A percentile compares a stretch with the other conserved stretches of the same genome.
Evolutionary conservation across 805 yeast genomes (phyloP).

Genomic region (Komagataella ulmi): DNA sequence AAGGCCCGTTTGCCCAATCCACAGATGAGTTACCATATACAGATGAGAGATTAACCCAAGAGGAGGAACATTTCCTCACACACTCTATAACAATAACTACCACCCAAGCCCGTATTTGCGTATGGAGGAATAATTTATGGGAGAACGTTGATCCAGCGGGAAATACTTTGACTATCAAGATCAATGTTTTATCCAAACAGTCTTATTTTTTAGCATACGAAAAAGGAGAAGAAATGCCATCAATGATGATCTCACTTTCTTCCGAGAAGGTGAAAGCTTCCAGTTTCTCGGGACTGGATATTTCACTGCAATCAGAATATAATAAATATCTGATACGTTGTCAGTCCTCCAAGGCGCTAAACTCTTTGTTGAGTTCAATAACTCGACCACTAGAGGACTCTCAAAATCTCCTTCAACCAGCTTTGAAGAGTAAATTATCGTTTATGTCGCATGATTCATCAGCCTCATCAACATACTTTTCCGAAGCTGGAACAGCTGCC

Average conservation of each 20-base stretch:
- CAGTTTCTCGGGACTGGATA: neutral
- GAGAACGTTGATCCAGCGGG: neutral
- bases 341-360: neutral
- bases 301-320: neutral
- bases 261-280: neutral
- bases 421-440: neutral
- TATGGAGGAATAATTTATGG: neutral
- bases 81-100: neutral
- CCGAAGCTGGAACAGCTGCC: slow-evolving; percentile 1
- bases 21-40: neutral
- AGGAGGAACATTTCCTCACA: neutral
- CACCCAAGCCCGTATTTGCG: neutral
- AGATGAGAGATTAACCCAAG: neutral
- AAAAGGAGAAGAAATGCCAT: neutral
- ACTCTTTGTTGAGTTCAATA: neutral
- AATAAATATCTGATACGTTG: neutral
- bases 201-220: neutral
- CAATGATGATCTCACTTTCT: neutral
- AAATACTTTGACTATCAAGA: neutral
- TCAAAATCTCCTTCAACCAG: neutral
- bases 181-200: neutral
- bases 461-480: neutral
- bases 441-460: neutral
- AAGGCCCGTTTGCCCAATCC: neutral
- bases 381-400: neutral